Conservation (phyloP, 2,329 filamentous ascomycete genomes). For the Nemania bipapillata region DNA sequence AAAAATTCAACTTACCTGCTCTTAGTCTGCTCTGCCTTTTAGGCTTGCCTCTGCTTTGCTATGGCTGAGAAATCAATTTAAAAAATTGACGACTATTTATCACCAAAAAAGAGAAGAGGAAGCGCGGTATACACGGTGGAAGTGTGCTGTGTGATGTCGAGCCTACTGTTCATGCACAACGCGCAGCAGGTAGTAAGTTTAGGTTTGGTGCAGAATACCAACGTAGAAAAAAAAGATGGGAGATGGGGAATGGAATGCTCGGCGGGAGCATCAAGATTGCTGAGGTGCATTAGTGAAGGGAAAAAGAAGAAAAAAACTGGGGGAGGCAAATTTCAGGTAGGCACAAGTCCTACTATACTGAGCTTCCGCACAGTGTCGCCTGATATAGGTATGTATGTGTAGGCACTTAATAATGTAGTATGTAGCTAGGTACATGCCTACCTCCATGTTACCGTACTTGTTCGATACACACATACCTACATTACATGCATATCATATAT, state of each 20-base stretch:
- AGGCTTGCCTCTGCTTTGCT: not conserved
- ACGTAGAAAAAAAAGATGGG: slow-evolving; percentile 18
- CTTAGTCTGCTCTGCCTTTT: slow-evolving; percentile 7
- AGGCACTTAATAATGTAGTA: too few relatives aligned
- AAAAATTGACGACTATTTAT: not conserved
- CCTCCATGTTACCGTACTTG: too few relatives aligned
- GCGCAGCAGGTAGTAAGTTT: slow-evolving; percentile 28
- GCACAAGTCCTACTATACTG: slow-evolving; percentile 6
- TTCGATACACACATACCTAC: too few relatives aligned
- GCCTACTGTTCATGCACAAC: slow-evolving; percentile 33
- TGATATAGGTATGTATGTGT: too few relatives aligned
- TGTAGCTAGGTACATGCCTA: not conserved
- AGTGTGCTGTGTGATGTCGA: slow-evolving; percentile 13
- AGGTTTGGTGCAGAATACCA: not conserved
- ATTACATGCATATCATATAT: too few relatives aligned
- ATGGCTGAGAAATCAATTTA: not conserved
- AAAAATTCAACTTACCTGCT: slow-evolving; percentile 12
- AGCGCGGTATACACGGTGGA: not conserved
- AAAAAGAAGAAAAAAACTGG: slow-evolving; percentile 41
- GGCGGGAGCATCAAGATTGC: slow-evolving; percentile 7
- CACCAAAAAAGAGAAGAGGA: not conserved
- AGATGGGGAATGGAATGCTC: slow-evolving; percentile 26
- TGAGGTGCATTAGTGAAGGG: slow-evolving; percentile 31
- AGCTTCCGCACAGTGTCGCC: not conserved
- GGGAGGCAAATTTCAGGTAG: slow-evolving; percentile 45